A percentile compares a stretch with the other conserved stretches of the same genome.
Conservation (phyloP, 805 yeast species). For the Metschnikowia colocasiae region DNA sequence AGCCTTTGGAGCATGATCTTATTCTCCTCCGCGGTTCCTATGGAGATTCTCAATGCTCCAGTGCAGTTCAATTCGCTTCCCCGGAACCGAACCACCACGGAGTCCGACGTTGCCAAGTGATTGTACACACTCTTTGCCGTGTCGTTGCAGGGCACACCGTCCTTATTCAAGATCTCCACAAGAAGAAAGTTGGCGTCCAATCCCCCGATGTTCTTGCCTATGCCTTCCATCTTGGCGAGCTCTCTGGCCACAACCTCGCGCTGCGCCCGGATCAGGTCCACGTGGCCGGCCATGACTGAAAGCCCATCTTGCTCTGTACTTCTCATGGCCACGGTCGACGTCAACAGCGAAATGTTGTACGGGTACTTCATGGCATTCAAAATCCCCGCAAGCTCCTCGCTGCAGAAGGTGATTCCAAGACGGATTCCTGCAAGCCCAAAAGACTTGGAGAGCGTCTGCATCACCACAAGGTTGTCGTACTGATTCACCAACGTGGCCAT, state of each 20-base stretch:
- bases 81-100: slow-evolving; percentile 86
- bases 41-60: slow-evolving; percentile 82
- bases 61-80: slow-evolving; percentile 86
- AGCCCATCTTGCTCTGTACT: slow-evolving; percentile 64
- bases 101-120: slow-evolving; percentile 63
- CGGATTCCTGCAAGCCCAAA: slow-evolving; percentile 96
- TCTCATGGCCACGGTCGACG: slow-evolving; percentile 70
- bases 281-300: slow-evolving; percentile 52
- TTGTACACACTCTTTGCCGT: slow-evolving; percentile 66
- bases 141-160: slow-evolving; percentile 63
- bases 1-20: slow-evolving; percentile 50
- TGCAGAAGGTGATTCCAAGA: slow-evolving; percentile 74
- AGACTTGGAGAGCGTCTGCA: slow-evolving; percentile 91
- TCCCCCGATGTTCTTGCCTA: slow-evolving; percentile 79
- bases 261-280: slow-evolving; percentile 49
- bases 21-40: slow-evolving; percentile 83
- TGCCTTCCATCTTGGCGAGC: slow-evolving; percentile 54
- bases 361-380: slow-evolving; percentile 94
- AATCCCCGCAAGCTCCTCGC: slow-evolving; percentile 55
- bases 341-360: slow-evolving; percentile 80
- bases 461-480: slow-evolving; percentile 77
- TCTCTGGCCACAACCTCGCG: slow-evolving; percentile 51
- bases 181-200: slow-evolving; percentile 82
- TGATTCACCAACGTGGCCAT: slow-evolving; percentile 73
- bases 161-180: slow-evolving; percentile 60